Conservation (phyloP, 2,329 filamentous ascomycete genomes). For the Coniochaeta sp. region DNA sequence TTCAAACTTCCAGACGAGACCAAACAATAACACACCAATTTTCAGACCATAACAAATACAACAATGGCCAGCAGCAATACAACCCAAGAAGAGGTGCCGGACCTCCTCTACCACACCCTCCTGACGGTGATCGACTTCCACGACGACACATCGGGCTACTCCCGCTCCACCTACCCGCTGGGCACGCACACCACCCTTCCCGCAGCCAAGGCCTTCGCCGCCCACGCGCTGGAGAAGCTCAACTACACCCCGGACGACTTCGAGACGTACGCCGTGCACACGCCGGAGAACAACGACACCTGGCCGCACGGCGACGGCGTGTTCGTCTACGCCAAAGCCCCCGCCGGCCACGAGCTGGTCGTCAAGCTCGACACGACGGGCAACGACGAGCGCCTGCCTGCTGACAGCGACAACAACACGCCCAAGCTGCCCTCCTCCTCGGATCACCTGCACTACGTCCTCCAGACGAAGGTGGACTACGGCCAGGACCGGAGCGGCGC, state of each 20-base stretch:
- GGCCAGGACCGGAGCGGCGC: slow-evolving; percentile 24
- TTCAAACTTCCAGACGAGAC: background rate
- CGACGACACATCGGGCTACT: slow-evolving; percentile 18
- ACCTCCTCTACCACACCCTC: slow-evolving; percentile 28
- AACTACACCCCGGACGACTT: slow-evolving; percentile 31
- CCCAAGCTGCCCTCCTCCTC: slow-evolving; percentile 16
- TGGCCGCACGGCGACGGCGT: slow-evolving; percentile 32
- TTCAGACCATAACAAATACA: background rate
- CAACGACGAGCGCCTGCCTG: slow-evolving; percentile 24
- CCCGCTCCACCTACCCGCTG: slow-evolving; percentile 25
- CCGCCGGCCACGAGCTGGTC: slow-evolving; percentile 28
- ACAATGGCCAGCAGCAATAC: slow-evolving; percentile 1
- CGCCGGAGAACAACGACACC: slow-evolving; percentile 10
- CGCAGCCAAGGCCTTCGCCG: slow-evolving; percentile 29
- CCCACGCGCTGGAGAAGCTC: slow-evolving; percentile 22
- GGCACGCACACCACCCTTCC: slow-evolving; percentile 28
- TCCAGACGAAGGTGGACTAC: slow-evolving; percentile 35
- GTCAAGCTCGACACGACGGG: slow-evolving; percentile 28
- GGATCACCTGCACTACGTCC: slow-evolving; percentile 29
- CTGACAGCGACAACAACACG: slow-evolving; percentile 11
- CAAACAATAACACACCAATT: background rate
- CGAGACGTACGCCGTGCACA: slow-evolving; percentile 15
- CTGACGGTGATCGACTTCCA: slow-evolving; percentile 27
- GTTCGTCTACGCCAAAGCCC: slow-evolving; percentile 27
- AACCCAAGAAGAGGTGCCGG: slow-evolving; percentile 12